Percentiles rank a stretch among this genome's conserved stretches.
Conservation (phyloP, 2,329 filamentous ascomycete genomes). For the Diaporthe australafricana region DNA sequence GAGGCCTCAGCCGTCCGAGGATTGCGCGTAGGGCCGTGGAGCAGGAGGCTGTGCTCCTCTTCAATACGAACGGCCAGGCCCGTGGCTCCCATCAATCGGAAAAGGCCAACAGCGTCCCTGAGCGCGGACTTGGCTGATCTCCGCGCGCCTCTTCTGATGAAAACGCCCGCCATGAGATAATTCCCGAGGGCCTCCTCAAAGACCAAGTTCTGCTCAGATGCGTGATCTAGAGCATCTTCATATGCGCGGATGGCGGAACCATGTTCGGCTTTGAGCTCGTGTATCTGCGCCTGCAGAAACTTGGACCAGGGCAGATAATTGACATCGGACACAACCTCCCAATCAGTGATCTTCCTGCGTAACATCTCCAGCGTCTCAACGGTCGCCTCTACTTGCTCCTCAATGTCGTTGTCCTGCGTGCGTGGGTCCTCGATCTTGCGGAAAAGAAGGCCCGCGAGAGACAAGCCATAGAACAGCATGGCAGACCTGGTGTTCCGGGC, state of each 20-base stretch:
- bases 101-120: slow-evolving; percentile 75
- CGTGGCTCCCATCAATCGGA: slow-evolving; percentile 74
- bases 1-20: slow-evolving; percentile 70
- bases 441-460: slow-evolving; percentile 64
- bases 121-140: slow-evolving; percentile 77
- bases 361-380: slow-evolving; percentile 65
- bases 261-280: slow-evolving; percentile 70
- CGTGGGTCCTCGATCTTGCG: slow-evolving; percentile 62
- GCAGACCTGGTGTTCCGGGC: slow-evolving; percentile 67
- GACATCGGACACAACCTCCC: slow-evolving; percentile 72
- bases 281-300: slow-evolving; percentile 75
- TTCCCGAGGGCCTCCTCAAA: slow-evolving; percentile 81
- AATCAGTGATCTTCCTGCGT: slow-evolving; percentile 71
- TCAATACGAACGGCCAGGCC: slow-evolving; percentile 77
- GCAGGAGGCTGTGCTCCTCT: slow-evolving; percentile 73
- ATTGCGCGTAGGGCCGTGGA: slow-evolving; percentile 71
- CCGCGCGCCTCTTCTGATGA: slow-evolving; percentile 72
- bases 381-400: slow-evolving; percentile 58
- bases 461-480: slow-evolving; percentile 70
- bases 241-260: slow-evolving; percentile 72
- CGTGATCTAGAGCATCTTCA: slow-evolving; percentile 79
- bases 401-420: slow-evolving; percentile 54
- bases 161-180: slow-evolving; percentile 79
- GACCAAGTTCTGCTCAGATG: slow-evolving; percentile 72
- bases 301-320: slow-evolving; percentile 80